Base-by-base conservation (phyloP, 2,329 filamentous ascomycete genomes). In the Penicillium sp. region DNA sequence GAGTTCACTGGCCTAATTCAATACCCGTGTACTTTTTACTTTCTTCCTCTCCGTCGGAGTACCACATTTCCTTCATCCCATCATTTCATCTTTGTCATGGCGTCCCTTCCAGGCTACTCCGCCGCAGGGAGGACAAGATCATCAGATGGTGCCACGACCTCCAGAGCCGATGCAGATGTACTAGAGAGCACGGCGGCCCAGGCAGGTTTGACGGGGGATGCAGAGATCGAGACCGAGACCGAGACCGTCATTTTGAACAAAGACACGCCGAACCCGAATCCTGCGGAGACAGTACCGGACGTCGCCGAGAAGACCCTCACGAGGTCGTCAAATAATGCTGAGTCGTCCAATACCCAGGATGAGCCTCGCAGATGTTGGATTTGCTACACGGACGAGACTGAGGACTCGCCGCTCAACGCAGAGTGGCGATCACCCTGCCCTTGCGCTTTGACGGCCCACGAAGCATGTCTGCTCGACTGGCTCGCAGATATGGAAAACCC, bases 391-490 rank as follows among this genome's bases (percentile, higher is more conserved):
- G 86, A 88, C 60, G 83, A 87, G 65, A 86, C 82, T 6, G 87
- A 89, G 68, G 86, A 89, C 58, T 75, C 74, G 22, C 83, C 83
- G 9, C 80, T 82, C 13, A 83, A 83, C 27, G 81, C 82, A 2
- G 81, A 83, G 66, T 99, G 95, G 94, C 87, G 91, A 46, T 90
- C 89, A 55, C 93, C 95, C 1, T 99, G 95, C 73, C 89, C 89
- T 0, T 99, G 95, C 77, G 92, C 91, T 13, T 82, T 99, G 40
- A 90, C 91, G 56, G 95, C 93, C 1, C 95, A 99, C 73, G 92
- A 98, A 74, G 85, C 87, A 60, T 96, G 93, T 73, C 83, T 98
- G 65, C 82, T 98, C 40, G 89, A 92, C 69, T 99, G 93, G 93
- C 89, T 98, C 18, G 89, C 91, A n/a, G 92, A 96, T 71, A 86